Base-by-base conservation (phyloP, 495 filamentous ascomycete species). In the Chaetomium cochliodes region DNA sequence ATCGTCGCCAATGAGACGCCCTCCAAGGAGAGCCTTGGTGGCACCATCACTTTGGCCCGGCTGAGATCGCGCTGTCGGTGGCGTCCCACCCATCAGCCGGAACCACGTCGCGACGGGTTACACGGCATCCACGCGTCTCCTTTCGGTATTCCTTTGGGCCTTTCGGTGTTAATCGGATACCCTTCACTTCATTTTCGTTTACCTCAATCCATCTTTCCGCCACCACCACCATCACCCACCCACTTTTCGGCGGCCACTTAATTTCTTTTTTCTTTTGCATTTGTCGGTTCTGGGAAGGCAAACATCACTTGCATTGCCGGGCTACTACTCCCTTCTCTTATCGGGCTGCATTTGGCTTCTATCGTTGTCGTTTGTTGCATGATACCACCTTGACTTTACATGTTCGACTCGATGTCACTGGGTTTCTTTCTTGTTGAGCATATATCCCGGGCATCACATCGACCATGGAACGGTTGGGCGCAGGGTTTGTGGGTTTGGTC, bases 311-410 rank as follows among this genome's bases (percentile, higher is more conserved):
- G 41, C 41, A 44, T 44, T 44, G 41, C 16, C 5, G 41, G 41
- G 41, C 5, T 44, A n/a, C n/a, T 18, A 44, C 16, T 18, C 41
- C 11, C 3, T 15, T 44, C 41, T 44, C 16, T 18, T 18, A 44
- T 18, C 11, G 41, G 41, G 41, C 33, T 47, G 6, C 39, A 46
- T 58, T 52, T 42, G 7, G 41, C 42, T 58, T 59, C 20, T 53
- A 7, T 28, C 5, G 13, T 41, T 16, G 52, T 37, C 30, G 12
- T 5, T 30, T 61, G 46, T 30, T 57, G 64, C 64, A 66, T 62
- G 60, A 69, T 69, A 69, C 67, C 67, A 65, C 39, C 56, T 62
- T 65, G 66, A 26, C 53, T 65, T 68, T 65, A 54, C 33, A 56
- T 39, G 53, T 41, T 23, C 22, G 55, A 44, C 55, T 42, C 39